Percentiles rank a stretch among this genome's conserved stretches.
Conservation (phyloP, 2,329 filamentous ascomycete genomes). For the Calonectria honghensis region DNA sequence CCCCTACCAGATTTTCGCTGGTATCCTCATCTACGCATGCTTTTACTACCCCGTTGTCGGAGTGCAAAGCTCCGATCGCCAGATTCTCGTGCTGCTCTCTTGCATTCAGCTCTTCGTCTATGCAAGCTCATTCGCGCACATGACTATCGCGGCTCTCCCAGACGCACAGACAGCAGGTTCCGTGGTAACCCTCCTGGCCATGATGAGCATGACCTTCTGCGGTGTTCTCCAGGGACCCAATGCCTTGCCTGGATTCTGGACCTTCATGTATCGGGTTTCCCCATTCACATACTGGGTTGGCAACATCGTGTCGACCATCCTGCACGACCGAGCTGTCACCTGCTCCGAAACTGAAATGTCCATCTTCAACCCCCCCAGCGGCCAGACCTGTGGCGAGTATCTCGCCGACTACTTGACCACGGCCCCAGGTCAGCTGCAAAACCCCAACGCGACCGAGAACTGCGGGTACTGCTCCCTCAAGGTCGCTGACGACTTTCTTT, state of each 20-base stretch:
- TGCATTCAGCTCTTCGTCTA: slow-evolving; percentile 78
- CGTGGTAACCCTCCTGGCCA: slow-evolving; percentile 57
- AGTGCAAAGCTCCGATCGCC: slow-evolving; percentile 70
- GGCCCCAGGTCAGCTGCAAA: slow-evolving; percentile 72
- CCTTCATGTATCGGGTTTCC: slow-evolving; percentile 41
- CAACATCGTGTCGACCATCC: slow-evolving; percentile 77
- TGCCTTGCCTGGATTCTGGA: slow-evolving; percentile 51
- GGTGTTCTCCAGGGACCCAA: slow-evolving; percentile 74
- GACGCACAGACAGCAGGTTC: slow-evolving; percentile 73
- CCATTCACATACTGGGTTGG: slow-evolving; percentile 66
- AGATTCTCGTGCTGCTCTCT: slow-evolving; percentile 75
- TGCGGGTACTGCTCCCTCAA: slow-evolving; percentile 80
- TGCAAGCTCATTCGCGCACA: slow-evolving; percentile 79
- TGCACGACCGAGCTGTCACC: slow-evolving; percentile 69
- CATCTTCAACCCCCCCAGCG: slow-evolving; percentile 74
- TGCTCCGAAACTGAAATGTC: slow-evolving; percentile 75
- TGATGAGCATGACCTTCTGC: slow-evolving; percentile 72
- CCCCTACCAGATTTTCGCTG: slow-evolving; percentile 80
- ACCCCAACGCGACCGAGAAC: slow-evolving; percentile 69
- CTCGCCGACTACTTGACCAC: slow-evolving; percentile 18
- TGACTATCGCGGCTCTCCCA: slow-evolving; percentile 80
- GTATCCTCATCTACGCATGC: slow-evolving; percentile 77
- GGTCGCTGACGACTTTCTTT: slow-evolving; percentile 74
- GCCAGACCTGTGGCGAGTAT: slow-evolving; percentile 33
- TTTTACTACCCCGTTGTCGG: slow-evolving; percentile 81